These are phyloP conservation scores for Suhomyces kunorum DNA, from an alignment of 1,139 yeast species.

Conservation along the genomic window DNA sequence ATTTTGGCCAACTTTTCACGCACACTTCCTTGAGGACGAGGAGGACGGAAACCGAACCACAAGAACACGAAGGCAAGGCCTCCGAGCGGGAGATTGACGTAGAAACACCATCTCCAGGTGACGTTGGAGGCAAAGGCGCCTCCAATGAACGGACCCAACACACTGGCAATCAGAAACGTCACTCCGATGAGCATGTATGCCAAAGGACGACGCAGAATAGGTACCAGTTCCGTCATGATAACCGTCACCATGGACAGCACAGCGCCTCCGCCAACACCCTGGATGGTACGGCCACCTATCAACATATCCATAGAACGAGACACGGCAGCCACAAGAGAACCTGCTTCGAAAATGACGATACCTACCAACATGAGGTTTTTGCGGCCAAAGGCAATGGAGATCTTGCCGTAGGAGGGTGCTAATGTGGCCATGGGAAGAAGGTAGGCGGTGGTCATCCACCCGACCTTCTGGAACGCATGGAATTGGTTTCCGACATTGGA, in stretches of 20 bases:
- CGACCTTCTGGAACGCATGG: slow-evolving; percentile 52
- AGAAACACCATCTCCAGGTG: slow-evolving; percentile 81
- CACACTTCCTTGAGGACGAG: slow-evolving; percentile 44
- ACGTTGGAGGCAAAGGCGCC: slow-evolving; percentile 64
- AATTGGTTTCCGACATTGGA: slow-evolving; percentile 58
- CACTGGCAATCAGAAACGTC: slow-evolving; percentile 57
- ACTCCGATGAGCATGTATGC: slow-evolving; percentile 51
- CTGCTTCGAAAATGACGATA: slow-evolving; percentile 58
- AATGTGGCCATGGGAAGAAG: slow-evolving; percentile 60
- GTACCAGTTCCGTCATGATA: slow-evolving; percentile 60
- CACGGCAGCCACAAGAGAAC: slow-evolving; percentile 62
- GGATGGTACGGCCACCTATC: slow-evolving; percentile 69
- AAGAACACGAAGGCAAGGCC: slow-evolving; percentile 54
- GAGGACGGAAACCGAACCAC: slow-evolving; percentile 56
- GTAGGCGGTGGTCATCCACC: slow-evolving; percentile 65
- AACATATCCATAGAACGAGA: slow-evolving; percentile 58
- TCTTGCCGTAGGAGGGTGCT: slow-evolving; percentile 61
- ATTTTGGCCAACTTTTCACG: slow-evolving; percentile 41
- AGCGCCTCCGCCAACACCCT: slow-evolving; percentile 77
- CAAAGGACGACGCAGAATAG: slow-evolving; percentile 58
- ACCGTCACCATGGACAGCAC: slow-evolving; percentile 60
- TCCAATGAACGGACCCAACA: slow-evolving; percentile 66
- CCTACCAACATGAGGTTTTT: slow-evolving; percentile 52
- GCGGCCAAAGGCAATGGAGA: slow-evolving; percentile 63
- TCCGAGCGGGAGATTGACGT: slow-evolving; percentile 68